phyloP scores from a whole-genome alignment of 2,329 filamentous ascomycete genomes.

The Beauveria sp. region DNA sequence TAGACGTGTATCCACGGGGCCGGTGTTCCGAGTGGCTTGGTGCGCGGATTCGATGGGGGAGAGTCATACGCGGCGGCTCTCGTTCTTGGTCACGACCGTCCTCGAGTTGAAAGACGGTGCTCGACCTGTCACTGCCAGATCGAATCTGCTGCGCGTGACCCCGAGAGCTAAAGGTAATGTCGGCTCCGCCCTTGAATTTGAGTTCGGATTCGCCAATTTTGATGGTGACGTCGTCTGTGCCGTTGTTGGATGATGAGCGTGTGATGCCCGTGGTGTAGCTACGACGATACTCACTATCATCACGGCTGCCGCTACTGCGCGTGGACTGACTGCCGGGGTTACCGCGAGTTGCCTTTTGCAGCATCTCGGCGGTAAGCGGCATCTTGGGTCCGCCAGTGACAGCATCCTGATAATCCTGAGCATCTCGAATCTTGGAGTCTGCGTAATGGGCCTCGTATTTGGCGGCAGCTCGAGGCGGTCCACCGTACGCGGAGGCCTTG shows the following conservation, averaged over 20 bases:
- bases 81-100: constrained; percentile 38
- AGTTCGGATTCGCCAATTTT: constrained; percentile 49
- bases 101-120: constrained; percentile 40
- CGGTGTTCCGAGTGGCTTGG: constrained; percentile 43
- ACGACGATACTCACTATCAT: constrained; percentile 56
- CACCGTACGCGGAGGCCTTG: constrained; percentile 34
- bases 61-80: constrained; percentile 24
- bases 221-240: constrained; percentile 54
- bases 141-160: constrained; percentile 22
- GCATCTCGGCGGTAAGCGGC: constrained; percentile 47
- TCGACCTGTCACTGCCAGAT: constrained; percentile 43
- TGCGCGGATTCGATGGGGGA: constrained; percentile 37
- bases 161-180: constrained; percentile 46
- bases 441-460: constrained; percentile 26
- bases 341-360: constrained; percentile 42
- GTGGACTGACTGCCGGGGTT: constrained; percentile 48
- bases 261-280: constrained; percentile 56
- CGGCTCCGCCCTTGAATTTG: constrained; percentile 50
- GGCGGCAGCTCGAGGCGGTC: constrained; percentile 25
- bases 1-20: constrained; percentile 25
- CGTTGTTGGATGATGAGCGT: constrained; percentile 36
- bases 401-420: constrained; percentile 31
- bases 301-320: constrained; percentile 51
- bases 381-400: constrained; percentile 37
- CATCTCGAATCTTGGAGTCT: constrained; percentile 31